A percentile compares a stretch with the other conserved stretches of the same genome.
Conservation (phyloP, 2,329 filamentous ascomycete genomes). For the Leptoxyphium fumago region DNA sequence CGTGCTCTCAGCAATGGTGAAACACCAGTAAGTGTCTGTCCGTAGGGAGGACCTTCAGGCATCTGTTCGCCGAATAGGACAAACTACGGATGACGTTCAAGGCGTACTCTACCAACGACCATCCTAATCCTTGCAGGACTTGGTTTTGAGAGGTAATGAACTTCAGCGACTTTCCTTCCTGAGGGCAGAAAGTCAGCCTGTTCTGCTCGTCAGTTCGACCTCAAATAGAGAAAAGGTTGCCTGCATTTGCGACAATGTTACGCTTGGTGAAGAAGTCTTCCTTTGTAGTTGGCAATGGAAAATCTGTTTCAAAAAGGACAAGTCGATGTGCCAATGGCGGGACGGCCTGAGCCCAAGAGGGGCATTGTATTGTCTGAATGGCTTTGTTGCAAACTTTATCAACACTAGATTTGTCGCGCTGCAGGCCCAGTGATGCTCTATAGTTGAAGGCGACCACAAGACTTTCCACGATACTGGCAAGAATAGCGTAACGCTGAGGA, state of each 20-base stretch:
- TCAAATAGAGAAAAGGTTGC: neutral
- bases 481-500: constrained; percentile 1
- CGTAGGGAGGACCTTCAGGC: no score
- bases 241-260: neutral
- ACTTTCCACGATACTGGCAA: constrained; percentile 2
- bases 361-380: neutral
- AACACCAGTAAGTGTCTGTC: no score
- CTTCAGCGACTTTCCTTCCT: no score
- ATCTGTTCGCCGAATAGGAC: no score
- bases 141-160: no score
- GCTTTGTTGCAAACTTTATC: neutral
- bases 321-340: neutral
- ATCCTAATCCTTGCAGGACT: no score
- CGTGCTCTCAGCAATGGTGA: no score
- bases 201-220: neutral
- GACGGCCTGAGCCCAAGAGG: neutral
- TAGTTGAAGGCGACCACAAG: constrained; percentile 1
- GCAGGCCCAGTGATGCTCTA: neutral
- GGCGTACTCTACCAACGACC: no score
- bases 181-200: neutral
- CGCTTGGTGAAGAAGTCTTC: neutral
- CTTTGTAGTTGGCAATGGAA: neutral
- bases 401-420: neutral
- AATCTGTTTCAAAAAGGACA: neutral
- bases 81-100: no score